Conservation (phyloP, 176 grass and related monocot genomes). For the Eremochloa ophiuroides region DNA sequence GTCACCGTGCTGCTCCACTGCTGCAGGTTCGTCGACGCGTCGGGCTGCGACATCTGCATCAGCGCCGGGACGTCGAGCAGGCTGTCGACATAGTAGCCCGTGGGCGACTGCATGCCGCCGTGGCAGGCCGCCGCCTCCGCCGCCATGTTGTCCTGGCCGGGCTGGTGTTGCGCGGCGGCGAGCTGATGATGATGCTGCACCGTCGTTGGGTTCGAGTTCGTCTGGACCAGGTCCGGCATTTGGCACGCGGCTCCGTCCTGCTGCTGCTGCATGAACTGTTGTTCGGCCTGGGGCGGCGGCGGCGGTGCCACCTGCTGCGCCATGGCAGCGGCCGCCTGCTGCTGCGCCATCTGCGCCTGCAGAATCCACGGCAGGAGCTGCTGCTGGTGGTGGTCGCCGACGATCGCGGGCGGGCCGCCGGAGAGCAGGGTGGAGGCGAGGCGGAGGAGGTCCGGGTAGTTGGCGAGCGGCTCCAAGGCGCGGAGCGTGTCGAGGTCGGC, state of each 20-base stretch:
- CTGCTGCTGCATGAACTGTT: constrained; percentile 21
- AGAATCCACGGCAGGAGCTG: constrained; percentile 35
- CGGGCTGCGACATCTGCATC: constrained; percentile 30
- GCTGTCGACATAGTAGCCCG: background rate
- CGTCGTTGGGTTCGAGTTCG: background rate
- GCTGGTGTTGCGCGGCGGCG: background rate
- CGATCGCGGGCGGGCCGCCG: background rate
- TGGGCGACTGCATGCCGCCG: background rate
- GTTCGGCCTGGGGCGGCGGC: background rate
- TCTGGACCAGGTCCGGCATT: constrained; percentile 32
- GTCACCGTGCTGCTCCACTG: constrained; percentile 33
- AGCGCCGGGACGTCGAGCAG: constrained; percentile 20
- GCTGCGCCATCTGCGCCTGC: constrained; percentile 50
- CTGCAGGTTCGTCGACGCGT: constrained; percentile 37
- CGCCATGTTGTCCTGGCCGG: background rate
- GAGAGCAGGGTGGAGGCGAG: constrained; percentile 50
- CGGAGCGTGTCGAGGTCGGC: constrained; percentile 60
- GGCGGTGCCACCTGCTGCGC: background rate
- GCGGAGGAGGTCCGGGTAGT: constrained; percentile 60
- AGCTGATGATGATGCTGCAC: constrained; percentile 43
- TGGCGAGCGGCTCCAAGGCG: constrained; percentile 60
- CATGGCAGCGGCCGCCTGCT: background rate
- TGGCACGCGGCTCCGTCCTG: background rate
- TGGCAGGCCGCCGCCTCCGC: background rate
- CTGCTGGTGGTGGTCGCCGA: background rate